Conservation (phyloP, 306 rosid species). For the Crataegus laevigata region DNA sequence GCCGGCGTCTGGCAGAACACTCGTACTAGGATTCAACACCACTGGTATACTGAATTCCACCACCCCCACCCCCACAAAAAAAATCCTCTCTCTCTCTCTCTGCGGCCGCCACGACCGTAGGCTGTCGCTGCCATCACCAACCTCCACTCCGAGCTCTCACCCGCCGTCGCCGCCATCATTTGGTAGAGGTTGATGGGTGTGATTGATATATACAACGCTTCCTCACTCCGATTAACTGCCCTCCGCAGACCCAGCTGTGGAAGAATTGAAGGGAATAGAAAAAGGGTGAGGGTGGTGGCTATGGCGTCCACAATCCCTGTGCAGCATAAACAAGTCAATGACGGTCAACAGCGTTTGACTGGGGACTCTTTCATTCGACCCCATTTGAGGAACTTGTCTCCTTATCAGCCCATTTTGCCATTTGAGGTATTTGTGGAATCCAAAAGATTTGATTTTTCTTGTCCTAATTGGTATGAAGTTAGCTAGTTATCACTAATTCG, state of each 20-base stretch:
- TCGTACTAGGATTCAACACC: neutral
- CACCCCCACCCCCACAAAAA: too few species aligned
- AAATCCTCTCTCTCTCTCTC: too few species aligned
- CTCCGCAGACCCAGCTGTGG: slow-evolving; percentile 27
- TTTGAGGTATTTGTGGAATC: slow-evolving; percentile 53
- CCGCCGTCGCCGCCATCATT: neutral
- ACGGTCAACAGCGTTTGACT: slow-evolving; percentile 29
- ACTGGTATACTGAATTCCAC: too few species aligned
- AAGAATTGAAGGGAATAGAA: slow-evolving; percentile 26
- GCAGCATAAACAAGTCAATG: slow-evolving; percentile 33
- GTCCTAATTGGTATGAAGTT: neutral
- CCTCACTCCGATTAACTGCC: slow-evolving; percentile 21
- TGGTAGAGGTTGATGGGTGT: slow-evolving; percentile 53
- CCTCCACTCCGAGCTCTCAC: neutral
- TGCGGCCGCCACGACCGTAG: neutral
- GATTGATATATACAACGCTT: slow-evolving; percentile 26
- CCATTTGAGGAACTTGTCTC: slow-evolving; percentile 72
- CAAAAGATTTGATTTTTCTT: neutral
- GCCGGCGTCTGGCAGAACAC: neutral
- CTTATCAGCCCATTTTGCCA: slow-evolving; percentile 91
- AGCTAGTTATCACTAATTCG: neutral
- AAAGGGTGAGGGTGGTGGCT: slow-evolving; percentile 24
- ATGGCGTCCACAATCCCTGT: slow-evolving; percentile 58
- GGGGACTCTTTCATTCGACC: slow-evolving; percentile 83
- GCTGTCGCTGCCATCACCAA: neutral